Evolutionary conservation across 306 rosid species (phyloP).

Genomic region (Vigna trinervia): DNA sequence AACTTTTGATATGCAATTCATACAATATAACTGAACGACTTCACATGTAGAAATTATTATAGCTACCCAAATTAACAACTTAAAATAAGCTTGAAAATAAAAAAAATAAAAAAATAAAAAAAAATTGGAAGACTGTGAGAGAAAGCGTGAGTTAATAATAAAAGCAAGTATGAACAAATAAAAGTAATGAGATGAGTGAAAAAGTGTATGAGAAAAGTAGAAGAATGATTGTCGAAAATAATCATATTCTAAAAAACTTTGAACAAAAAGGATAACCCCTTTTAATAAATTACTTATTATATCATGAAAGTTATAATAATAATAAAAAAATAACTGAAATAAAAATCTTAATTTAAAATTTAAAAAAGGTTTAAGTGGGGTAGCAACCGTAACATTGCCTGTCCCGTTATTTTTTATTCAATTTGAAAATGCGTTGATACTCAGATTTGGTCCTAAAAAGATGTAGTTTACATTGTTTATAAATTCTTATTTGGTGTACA

Average conservation of each 20-base stretch:
- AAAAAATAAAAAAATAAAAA: not conserved
- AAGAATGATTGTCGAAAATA: slow-evolving; percentile 57
- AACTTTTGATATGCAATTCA: no score
- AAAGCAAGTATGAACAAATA: slow-evolving; percentile 41
- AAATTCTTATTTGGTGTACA: no score
- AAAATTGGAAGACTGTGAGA: slow-evolving; percentile 36
- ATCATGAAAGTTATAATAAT: not conserved
- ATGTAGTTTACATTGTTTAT: no score
- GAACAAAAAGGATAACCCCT: slow-evolving; percentile 51
- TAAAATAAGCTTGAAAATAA: slow-evolving; percentile 35
- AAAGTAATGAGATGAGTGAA: slow-evolving; percentile 27
- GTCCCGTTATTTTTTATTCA: not conserved
- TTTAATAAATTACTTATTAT: slow-evolving; percentile 31
- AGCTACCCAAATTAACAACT: no score
- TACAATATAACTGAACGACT: no score
- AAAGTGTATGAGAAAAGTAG: slow-evolving; percentile 41
- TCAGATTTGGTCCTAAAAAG: no score
- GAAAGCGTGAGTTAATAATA: slow-evolving; percentile 46
- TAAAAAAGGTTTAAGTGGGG: slow-evolving; percentile 24
- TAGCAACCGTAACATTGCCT: slow-evolving; percentile 31
- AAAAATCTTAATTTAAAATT: not conserved
- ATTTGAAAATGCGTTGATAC: not conserved
- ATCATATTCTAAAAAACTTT: slow-evolving; percentile 47
- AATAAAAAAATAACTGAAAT: not conserved
- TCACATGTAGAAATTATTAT: no score